phyloP scores from a whole-genome alignment of 2,329 filamentous ascomycete genomes.

The Xylariaceae sp. region DNA sequence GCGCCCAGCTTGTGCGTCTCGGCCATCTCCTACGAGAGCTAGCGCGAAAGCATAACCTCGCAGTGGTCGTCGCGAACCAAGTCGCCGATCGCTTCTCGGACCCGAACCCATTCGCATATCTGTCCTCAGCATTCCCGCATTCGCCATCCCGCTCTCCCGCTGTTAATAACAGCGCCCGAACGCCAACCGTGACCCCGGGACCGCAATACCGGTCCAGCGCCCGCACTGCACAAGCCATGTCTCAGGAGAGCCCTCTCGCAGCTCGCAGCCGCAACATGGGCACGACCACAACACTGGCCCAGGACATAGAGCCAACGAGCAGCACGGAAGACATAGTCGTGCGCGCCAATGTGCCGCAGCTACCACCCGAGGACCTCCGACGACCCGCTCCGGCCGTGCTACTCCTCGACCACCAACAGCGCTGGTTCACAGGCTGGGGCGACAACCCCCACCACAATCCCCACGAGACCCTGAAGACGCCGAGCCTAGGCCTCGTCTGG shows the following conservation, averaged over 20 bases:
- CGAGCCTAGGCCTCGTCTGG: conserved; percentile 84
- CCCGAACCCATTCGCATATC: conserved; percentile 2
- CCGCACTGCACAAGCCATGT: conserved; percentile 11
- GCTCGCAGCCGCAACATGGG: conserved; percentile 38
- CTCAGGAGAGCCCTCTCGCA: conserved; percentile 49
- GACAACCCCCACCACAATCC: conserved; percentile 52
- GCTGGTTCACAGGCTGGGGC: conserved; percentile 95
- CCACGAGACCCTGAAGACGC: conserved; percentile 62
- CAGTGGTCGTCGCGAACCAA: conserved; percentile 90
- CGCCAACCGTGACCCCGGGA: neutral
- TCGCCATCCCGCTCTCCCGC: conserved; percentile 15
- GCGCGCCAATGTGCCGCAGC: conserved; percentile 36
- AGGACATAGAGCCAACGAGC: conserved; percentile 37
- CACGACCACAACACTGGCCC: conserved; percentile 22
- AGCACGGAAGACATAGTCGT: conserved; percentile 37
- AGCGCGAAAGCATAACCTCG: conserved; percentile 69
- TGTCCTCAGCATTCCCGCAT: neutral
- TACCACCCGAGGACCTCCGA: conserved; percentile 30
- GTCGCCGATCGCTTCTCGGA: conserved; percentile 77
- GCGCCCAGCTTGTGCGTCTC: conserved; percentile 70
- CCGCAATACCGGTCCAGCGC: conserved; percentile 11
- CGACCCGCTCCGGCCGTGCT: conserved; percentile 50
- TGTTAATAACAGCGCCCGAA: conserved; percentile 17
- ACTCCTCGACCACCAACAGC: conserved; percentile 80
- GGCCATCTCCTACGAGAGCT: conserved; percentile 72